Evolutionary conservation across 1,284 basidiomycete species (phyloP).

Genomic region (Microbotryomycetes sp.): DNA sequence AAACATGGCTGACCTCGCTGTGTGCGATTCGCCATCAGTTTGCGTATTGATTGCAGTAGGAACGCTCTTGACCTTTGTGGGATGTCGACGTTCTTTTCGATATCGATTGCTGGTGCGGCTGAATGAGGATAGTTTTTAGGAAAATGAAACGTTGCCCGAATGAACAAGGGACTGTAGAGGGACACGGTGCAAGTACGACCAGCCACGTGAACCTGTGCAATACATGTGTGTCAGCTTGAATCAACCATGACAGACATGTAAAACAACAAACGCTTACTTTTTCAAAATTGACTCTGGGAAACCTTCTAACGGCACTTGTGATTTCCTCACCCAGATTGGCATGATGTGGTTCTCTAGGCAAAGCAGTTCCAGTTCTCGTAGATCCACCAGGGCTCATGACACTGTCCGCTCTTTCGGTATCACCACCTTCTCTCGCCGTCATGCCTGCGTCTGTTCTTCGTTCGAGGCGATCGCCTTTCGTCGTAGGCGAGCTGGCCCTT

Average conservation of each 20-base stretch:
- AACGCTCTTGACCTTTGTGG: constrained; percentile 65
- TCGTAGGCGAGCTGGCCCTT: constrained; percentile 22
- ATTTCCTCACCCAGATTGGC: constrained; percentile 46
- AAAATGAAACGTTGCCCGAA: constrained; percentile 85
- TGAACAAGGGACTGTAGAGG: constrained; percentile 75
- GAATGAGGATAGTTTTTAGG: constrained; percentile 72
- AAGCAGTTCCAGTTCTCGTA: constrained; percentile 18
- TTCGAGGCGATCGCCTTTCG: too few species aligned
- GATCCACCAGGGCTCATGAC: constrained; percentile 14
- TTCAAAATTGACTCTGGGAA: constrained; percentile 72
- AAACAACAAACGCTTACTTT: constrained; percentile 51
- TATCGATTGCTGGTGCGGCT: constrained; percentile 61
- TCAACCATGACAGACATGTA: neutral
- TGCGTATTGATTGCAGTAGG: constrained; percentile 65
- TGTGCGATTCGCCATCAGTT: constrained; percentile 50
- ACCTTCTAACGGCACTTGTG: constrained; percentile 64
- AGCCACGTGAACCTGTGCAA: constrained; percentile 64
- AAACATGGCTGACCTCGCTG: constrained; percentile 65
- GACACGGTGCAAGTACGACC: constrained; percentile 74
- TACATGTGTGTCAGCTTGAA: constrained; percentile 12
- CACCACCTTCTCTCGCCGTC: constrained; percentile 30
- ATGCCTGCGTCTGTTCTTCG: constrained; percentile 24
- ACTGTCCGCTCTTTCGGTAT: constrained; percentile 29
- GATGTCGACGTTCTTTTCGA: constrained; percentile 75
- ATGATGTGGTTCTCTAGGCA: constrained; percentile 16